Conservation (phyloP, 1,139 yeast species). For the Kodamaea sp. region DNA sequence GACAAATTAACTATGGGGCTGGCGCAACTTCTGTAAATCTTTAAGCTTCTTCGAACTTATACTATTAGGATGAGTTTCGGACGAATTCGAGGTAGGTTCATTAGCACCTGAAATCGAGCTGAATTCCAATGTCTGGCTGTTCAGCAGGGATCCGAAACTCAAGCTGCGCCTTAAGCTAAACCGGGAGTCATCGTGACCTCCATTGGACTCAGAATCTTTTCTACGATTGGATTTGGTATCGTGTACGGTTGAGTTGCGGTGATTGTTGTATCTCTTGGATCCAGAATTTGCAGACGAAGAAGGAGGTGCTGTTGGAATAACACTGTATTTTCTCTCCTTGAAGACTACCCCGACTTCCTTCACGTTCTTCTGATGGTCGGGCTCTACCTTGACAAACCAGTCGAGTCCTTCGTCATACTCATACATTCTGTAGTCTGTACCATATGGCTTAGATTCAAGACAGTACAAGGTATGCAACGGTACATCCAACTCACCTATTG, state of each 20-base stretch:
- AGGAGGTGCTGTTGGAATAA: constrained; percentile 74
- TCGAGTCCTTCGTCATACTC: constrained; percentile 80
- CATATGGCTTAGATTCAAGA: constrained; percentile 91
- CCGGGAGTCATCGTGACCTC: constrained; percentile 6
- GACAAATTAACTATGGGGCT: constrained; percentile 16
- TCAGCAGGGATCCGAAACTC: constrained; percentile 16
- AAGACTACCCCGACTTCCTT: constrained; percentile 68
- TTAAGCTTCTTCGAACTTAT: constrained; percentile 21
- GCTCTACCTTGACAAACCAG: constrained; percentile 75
- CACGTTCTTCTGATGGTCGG: constrained; percentile 60
- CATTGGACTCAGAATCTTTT: background rate
- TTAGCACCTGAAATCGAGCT: background rate
- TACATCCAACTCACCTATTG: constrained; percentile 87
- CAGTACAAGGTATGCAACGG: constrained; percentile 90
- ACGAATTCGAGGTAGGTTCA: background rate
- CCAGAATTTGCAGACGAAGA: constrained; percentile 15
- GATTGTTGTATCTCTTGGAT: background rate
- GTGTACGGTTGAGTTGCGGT: background rate
- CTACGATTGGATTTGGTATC: background rate
- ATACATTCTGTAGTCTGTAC: constrained; percentile 87
- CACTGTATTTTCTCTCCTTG: constrained; percentile 66
- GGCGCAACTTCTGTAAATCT: constrained; percentile 23
- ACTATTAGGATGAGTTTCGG: constrained; percentile 9
- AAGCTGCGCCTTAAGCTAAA: constrained; percentile 19
- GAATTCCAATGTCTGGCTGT: constrained; percentile 1